Percentiles rank a stretch among this genome's conserved stretches.
These are phyloP conservation scores for Quercus lobata DNA, from an alignment of 331 rosid species.

Conservation along the genomic window DNA sequence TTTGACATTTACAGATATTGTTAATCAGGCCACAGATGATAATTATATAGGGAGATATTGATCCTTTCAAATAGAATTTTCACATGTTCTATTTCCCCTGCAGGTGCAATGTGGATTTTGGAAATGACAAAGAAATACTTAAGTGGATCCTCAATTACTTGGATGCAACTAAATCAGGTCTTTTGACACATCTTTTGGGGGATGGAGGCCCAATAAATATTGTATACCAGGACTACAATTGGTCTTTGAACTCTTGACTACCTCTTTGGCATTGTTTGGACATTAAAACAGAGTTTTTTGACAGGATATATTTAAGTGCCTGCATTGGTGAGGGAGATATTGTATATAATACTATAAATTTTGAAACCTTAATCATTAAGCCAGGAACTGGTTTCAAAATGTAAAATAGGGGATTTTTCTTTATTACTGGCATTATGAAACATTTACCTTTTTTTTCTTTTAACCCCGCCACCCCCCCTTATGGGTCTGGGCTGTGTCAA, in stretches of 20 bases:
- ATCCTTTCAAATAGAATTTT: neutral
- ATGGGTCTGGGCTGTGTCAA: no score
- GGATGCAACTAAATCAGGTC: slow-evolving; percentile 83
- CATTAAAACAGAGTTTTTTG: neutral
- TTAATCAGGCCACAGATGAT: neutral
- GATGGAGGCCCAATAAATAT: slow-evolving; percentile 67
- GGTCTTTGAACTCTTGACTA: slow-evolving; percentile 63
- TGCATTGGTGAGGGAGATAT: neutral
- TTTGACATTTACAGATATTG: neutral
- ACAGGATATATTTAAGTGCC: neutral
- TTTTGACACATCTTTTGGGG: slow-evolving; percentile 71
- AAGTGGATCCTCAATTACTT: slow-evolving; percentile 65
- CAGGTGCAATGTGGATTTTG: slow-evolving; percentile 78
- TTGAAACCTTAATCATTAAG: neutral
- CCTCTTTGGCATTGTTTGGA: neutral
- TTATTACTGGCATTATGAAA: no score
- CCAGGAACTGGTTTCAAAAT: neutral
- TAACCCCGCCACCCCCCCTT: no score
- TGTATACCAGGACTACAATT: slow-evolving; percentile 55
- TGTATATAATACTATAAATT: neutral
- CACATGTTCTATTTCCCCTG: slow-evolving; percentile 2
- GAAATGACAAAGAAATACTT: slow-evolving; percentile 54
- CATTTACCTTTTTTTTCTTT: no score
- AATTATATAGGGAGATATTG: neutral
- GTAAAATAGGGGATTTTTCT: neutral